Base-by-base conservation (phyloP, 345 rosid species). In the Clarkia xantiana region DNA sequence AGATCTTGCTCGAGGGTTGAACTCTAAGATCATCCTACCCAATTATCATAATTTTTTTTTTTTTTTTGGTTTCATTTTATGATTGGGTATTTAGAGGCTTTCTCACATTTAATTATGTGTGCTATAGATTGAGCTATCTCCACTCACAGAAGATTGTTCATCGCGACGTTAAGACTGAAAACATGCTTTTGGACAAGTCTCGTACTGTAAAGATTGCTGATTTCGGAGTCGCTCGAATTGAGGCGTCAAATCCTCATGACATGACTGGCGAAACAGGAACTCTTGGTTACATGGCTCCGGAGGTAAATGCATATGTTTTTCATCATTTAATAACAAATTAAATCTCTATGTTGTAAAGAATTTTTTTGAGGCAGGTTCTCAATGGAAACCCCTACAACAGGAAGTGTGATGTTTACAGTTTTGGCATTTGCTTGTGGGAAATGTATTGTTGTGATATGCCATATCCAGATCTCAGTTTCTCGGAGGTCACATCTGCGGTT, bases 181-280 rank as follows among this genome's bases (percentile, higher is more conserved):
- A 91, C 75, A 86, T 91, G 98, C 81, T 91, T 46, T 55, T 91
- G 56, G 94, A 91, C 69, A 91, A 76, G 79, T 53, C 85, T 8
- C 81, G 98, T 11, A 83, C 81, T 0, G 70, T 91, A 18, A 90
- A 91, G 67, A 86, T 91, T 59, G 94, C 96, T 4, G 98, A 91
- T 66, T 91, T 91, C 52, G 98, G 98, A 14, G 98, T 91, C 60
- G 98, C 96, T 51, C 86, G 98, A 29, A 75, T 86, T 9, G 98
- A 91, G 66, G 98, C 96, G 49, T 91, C 98, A 25, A 86, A 91
- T 62, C 94, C 98, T 64, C 79, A 83, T 52, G 98, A 91, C 62
- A 91, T 91, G 98, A 91, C 98, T 48, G 98, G 98, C 44, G 98
- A 91, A 72, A 91, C 98, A 9, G 98, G 98, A 64, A 91, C 98